Conservation (phyloP, 306 rosid species). For the Vigna nakashimae region DNA sequence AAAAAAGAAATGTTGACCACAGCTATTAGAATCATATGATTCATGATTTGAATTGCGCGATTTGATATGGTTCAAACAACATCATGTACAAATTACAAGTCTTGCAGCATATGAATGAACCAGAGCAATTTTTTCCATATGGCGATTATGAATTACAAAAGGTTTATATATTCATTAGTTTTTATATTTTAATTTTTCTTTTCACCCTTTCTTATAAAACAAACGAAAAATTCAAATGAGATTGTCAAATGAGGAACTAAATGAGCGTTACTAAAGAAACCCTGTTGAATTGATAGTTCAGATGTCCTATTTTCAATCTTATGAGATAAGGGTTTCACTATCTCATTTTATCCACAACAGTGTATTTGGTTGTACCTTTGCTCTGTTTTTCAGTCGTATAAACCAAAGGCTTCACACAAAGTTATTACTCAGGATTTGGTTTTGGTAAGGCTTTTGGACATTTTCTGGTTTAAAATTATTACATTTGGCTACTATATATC, state of each 20-base stretch:
- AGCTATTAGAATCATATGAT: neutral
- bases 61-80: neutral
- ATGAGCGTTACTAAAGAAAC: neutral
- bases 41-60: neutral
- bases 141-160: neutral
- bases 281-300: neutral
- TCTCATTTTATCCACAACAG: neutral
- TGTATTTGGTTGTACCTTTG: neutral
- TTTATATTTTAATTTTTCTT: neutral
- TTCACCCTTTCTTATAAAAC: slow-evolving; percentile 7
- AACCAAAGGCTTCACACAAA: neutral
- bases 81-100: neutral
- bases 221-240: neutral
- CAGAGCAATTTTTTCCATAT: neutral
- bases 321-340: neutral
- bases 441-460: neutral
- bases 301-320: neutral
- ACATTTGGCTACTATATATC: neutral
- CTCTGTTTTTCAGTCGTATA: neutral
- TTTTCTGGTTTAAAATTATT: neutral
- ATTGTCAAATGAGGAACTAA: neutral
- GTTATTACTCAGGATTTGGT: neutral
- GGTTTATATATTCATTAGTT: neutral
- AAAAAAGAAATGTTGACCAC: neutral
- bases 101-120: neutral